These are phyloP conservation scores for Sporothrix brunneoviolacea DNA, from an alignment of 2,329 filamentous ascomycete genomes.

Conservation along the genomic window DNA sequence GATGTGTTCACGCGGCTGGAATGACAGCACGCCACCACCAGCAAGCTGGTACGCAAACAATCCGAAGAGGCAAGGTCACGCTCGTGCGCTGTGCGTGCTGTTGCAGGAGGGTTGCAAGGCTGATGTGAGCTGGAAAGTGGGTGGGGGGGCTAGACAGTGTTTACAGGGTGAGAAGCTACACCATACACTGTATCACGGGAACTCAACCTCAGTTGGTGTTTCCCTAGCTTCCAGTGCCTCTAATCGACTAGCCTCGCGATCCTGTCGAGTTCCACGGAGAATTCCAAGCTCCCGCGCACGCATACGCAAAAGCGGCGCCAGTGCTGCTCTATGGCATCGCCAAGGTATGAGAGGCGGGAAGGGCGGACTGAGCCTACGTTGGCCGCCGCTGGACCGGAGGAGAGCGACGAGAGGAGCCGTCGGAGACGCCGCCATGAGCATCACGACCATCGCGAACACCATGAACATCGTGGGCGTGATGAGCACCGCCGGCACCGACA, in stretches of 20 bases:
- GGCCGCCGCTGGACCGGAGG: neutral
- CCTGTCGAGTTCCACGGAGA: too few species aligned
- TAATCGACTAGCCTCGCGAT: too few species aligned
- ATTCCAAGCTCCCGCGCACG: too few species aligned
- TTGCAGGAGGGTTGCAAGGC: too few species aligned
- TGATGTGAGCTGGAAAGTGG: too few species aligned
- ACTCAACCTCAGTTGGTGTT: too few species aligned
- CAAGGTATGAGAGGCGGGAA: conserved; percentile 14
- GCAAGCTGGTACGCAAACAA: neutral
- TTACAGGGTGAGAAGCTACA: too few species aligned
- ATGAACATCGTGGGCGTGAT: neutral
- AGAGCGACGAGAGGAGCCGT: neutral
- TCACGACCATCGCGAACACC: neutral
- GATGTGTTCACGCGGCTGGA: neutral
- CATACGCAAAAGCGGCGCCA: neutral
- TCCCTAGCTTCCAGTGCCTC: too few species aligned
- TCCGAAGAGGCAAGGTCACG: neutral
- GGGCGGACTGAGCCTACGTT: conserved; percentile 23
- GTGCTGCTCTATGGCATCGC: conserved; percentile 2
- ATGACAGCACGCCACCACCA: conserved; percentile 3
- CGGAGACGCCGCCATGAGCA: neutral
- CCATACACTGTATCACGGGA: too few species aligned
- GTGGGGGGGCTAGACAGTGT: too few species aligned
- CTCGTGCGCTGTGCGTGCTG: too few species aligned
- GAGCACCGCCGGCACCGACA: neutral